Evolutionary conservation across 805 yeast genomes (phyloP).

Genomic region (Candida multigemmis): DNA sequence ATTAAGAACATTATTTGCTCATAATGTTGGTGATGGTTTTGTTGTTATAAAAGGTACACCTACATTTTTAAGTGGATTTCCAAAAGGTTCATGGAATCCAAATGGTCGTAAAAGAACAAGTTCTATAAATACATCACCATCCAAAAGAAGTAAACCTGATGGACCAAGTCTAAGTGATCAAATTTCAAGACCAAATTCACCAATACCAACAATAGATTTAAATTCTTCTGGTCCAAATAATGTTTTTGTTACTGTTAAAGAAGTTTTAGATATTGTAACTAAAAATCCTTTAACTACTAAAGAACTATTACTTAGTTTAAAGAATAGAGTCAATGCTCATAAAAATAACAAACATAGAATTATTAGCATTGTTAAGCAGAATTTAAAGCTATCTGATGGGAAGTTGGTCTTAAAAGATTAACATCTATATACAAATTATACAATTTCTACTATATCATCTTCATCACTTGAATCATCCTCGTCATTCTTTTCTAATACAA

Average conservation of each 20-base stretch:
- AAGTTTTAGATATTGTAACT: constrained; percentile 55
- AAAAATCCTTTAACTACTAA: constrained; percentile 52
- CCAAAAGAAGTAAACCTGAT: constrained; percentile 18
- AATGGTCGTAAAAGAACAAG: constrained; percentile 30
- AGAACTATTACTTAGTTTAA: constrained; percentile 52
- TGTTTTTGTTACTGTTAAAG: constrained; percentile 56
- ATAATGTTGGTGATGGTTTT: constrained; percentile 25
- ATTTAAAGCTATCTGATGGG: constrained; percentile 46
- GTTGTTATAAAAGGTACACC: constrained; percentile 60
- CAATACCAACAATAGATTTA: constrained; percentile 13
- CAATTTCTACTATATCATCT: constrained; percentile 44
- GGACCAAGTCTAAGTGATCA: constrained; percentile 6
- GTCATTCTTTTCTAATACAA: constrained; percentile 40
- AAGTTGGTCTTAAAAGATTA: constrained; percentile 29
- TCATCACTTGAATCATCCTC: constrained; percentile 21
- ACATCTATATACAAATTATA: constrained; percentile 14
- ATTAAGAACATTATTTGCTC: constrained; percentile 12
- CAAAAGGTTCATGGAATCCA: constrained; percentile 83
- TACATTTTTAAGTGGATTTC: constrained; percentile 54
- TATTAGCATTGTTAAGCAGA: constrained; percentile 46
- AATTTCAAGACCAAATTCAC: constrained; percentile 9
- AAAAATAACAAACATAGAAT: constrained; percentile 55
- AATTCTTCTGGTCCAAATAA: constrained; percentile 28
- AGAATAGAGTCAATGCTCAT: constrained; percentile 53
- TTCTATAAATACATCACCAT: constrained; percentile 14